Evolutionary conservation across 2,329 filamentous ascomycete species (phyloP).

Genomic region (Didymella arachidicola): DNA sequence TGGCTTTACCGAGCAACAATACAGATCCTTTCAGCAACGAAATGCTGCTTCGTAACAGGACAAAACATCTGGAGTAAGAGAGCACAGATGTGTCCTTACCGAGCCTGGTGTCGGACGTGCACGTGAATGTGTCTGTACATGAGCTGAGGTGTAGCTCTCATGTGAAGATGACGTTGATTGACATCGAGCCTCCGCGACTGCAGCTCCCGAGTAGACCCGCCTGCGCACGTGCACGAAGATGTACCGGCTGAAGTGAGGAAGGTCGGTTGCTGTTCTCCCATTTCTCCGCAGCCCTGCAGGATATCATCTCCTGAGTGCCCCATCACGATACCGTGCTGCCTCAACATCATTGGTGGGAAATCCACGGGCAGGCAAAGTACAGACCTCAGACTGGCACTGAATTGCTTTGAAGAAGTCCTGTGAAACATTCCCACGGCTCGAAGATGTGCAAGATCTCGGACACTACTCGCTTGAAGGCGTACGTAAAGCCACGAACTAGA

Average conservation of each 20-base stretch:
- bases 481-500: constrained; percentile 10
- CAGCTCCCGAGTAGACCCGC: constrained; percentile 29
- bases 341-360: constrained; percentile 18
- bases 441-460: constrained; percentile 2
- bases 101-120: constrained; percentile 2
- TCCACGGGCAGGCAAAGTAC: constrained; percentile 7
- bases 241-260: constrained; percentile 24
- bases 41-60: constrained; percentile 2
- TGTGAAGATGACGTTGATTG: constrained; percentile 48
- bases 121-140: constrained; percentile 13
- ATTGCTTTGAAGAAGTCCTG: not conserved
- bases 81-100: constrained; percentile 19
- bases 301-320: constrained; percentile 18
- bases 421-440: constrained; percentile 11
- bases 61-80: constrained; percentile 3
- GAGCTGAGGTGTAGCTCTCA: constrained; percentile 17
- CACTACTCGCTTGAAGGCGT: constrained; percentile 1
- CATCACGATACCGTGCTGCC: constrained; percentile 8
- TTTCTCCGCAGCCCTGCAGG: constrained; percentile 13
- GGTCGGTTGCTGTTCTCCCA: constrained; percentile 14
- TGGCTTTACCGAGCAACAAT: constrained; percentile 17
- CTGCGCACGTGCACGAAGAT: constrained; percentile 32
- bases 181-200: constrained; percentile 31
- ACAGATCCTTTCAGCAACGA: not conserved
- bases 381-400: constrained; percentile 11